These are phyloP conservation scores for Eremochloa ophiuroides DNA, from an alignment of 176 grass and related monocot genomes.

Conservation along the genomic window DNA sequence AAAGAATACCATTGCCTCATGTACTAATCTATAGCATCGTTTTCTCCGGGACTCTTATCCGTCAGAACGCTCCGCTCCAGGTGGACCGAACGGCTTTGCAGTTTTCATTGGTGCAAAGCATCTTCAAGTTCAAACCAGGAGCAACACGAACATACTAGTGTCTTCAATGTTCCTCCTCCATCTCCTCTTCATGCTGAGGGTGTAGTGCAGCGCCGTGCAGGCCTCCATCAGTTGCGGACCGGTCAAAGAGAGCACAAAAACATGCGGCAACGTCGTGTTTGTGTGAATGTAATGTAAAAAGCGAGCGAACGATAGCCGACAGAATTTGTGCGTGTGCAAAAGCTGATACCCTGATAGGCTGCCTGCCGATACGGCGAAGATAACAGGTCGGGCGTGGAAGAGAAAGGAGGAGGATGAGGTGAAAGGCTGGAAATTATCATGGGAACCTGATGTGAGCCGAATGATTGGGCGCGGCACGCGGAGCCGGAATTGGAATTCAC, in stretches of 20 bases:
- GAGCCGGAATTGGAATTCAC: not conserved
- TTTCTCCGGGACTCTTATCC: not conserved
- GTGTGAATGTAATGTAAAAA: no score
- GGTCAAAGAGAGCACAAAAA: constrained; percentile 15
- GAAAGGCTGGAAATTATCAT: not conserved
- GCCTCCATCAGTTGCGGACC: not conserved
- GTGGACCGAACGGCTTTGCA: not conserved
- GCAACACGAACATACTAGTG: no score
- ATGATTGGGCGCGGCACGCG: constrained; percentile 33
- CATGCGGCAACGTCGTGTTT: not conserved
- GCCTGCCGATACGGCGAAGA: constrained; percentile 1
- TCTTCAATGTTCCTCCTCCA: not conserved
- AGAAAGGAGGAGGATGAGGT: no score
- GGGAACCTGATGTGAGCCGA: constrained; percentile 16
- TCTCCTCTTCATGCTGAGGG: not conserved
- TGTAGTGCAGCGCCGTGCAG: no score
- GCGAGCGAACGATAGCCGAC: not conserved
- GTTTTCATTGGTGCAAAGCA: not conserved
- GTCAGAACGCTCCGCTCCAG: not conserved
- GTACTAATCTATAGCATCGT: not conserved
- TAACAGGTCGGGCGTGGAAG: not conserved
- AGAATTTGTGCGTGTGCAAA: constrained; percentile 10
- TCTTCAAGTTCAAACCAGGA: not conserved
- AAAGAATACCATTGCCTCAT: not conserved
- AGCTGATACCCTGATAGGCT: not conserved